phyloP scores from a whole-genome alignment of 2,329 filamentous ascomycete species.

The Penicillium fuscoglaucum region DNA sequence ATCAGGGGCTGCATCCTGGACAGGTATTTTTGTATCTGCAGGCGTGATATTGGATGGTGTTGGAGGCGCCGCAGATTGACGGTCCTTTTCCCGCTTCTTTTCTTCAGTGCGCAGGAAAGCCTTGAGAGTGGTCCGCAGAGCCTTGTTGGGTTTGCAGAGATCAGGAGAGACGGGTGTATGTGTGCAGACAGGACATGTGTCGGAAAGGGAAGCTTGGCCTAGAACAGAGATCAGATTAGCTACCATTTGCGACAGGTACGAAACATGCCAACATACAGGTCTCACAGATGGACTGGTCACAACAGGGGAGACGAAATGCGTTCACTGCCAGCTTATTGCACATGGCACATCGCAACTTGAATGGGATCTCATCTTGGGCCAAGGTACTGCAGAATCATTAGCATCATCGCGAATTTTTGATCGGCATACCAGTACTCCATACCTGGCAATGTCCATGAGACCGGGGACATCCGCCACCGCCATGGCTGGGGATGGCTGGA shows the following conservation, averaged over 20 bases:
- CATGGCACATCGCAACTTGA: conserved; percentile 90
- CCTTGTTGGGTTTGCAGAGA: conserved; percentile 85
- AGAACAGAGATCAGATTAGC: conserved; percentile 1
- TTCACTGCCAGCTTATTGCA: conserved; percentile 90
- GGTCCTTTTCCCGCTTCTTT: conserved; percentile 75
- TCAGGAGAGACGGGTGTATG: conserved; percentile 84
- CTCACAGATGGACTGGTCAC: conserved; percentile 92
- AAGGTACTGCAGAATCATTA: conserved; percentile 60
- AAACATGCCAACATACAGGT: conserved; percentile 62
- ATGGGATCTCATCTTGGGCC: conserved; percentile 81
- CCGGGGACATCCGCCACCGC: conserved; percentile 42
- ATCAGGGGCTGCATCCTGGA: conserved; percentile 18
- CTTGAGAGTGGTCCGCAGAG: conserved; percentile 85
- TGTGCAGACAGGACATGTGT: conserved; percentile 87
- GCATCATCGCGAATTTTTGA: background rate
- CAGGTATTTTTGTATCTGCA: conserved; percentile 20
- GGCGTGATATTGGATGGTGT: conserved; percentile 29
- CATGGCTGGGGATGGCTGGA: conserved; percentile 30
- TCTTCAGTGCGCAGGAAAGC: conserved; percentile 88
- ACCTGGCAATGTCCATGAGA: conserved; percentile 48
- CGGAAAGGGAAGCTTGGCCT: conserved; percentile 75
- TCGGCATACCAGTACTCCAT: background rate
- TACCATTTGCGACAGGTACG: background rate
- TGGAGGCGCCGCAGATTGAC: conserved; percentile 40
- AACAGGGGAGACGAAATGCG: conserved; percentile 88